phyloP scores from a whole-genome alignment of 768 basidiomycete genomes.

The Grammothele lineata region DNA sequence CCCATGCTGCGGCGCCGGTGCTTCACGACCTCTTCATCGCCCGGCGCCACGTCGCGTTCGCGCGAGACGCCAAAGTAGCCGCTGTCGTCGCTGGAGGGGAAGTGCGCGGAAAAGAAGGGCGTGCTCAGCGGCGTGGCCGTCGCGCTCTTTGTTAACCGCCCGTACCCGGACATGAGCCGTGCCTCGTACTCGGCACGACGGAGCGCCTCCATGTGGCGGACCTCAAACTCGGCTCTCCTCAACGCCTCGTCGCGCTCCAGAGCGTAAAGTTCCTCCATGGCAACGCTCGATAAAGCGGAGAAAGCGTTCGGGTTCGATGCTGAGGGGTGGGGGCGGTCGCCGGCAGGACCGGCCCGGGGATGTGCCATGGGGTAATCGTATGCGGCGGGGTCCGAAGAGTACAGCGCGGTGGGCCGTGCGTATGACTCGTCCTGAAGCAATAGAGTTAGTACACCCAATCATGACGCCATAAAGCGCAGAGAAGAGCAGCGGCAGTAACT shows the following conservation, averaged over 20 bases:
- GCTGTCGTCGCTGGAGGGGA: slow-evolving; percentile 32
- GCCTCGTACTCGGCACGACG: slow-evolving; percentile 61
- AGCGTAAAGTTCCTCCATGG: slow-evolving; percentile 86
- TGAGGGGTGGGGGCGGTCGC: slow-evolving; percentile 8
- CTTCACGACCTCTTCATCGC: slow-evolving; percentile 20
- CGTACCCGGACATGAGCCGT: slow-evolving; percentile 33
- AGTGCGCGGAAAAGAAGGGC: slow-evolving; percentile 29
- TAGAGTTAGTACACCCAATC: slow-evolving; percentile 15
- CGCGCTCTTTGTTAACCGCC: slow-evolving; percentile 52
- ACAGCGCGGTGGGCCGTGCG: slow-evolving; percentile 33
- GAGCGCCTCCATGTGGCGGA: slow-evolving; percentile 50
- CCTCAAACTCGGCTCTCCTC: slow-evolving; percentile 84
- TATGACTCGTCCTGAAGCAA: slow-evolving; percentile 32
- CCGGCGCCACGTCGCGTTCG: slow-evolving; percentile 34
- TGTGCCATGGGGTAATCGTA: slow-evolving; percentile 19
- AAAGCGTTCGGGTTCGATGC: slow-evolving; percentile 45
- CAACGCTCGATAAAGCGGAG: slow-evolving; percentile 66
- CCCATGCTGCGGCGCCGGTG: slow-evolving; percentile 44
- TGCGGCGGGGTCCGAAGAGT: slow-evolving; percentile 22
- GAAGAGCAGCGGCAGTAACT: too few species aligned
- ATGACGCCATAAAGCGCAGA: too few species aligned
- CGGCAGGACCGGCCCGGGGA: slow-evolving; percentile 10
- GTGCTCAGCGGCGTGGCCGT: slow-evolving; percentile 61
- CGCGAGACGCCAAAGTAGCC: slow-evolving; percentile 35
- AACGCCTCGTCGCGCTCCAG: slow-evolving; percentile 84